Evolutionary conservation across 805 yeast species (phyloP).

Genomic region (Yamadazyma takamatsuzukensis): DNA sequence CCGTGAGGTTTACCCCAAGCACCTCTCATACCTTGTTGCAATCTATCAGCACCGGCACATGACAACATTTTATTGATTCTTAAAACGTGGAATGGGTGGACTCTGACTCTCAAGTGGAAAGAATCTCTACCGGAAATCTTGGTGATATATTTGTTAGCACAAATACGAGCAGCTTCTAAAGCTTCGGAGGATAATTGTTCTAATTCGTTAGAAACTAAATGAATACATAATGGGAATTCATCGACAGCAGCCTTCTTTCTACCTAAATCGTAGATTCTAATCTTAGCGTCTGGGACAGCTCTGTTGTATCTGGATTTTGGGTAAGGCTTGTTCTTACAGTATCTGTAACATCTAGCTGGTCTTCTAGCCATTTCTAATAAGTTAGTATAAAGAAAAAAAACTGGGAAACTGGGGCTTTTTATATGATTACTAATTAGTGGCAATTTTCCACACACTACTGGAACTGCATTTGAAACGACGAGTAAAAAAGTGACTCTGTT

Average conservation of each 20-base stretch:
- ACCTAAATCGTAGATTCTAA: slow-evolving; percentile 98
- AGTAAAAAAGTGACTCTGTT: too few species aligned
- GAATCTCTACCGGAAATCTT: slow-evolving; percentile 97
- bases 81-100: slow-evolving; percentile 99
- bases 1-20: slow-evolving; percentile 99
- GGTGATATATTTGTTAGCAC: slow-evolving; percentile 99
- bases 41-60: slow-evolving; percentile 99
- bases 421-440: neutral
- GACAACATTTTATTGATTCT: slow-evolving; percentile 99
- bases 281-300: slow-evolving; percentile 99
- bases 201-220: slow-evolving; percentile 97
- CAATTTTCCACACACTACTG: too few species aligned
- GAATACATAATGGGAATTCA: slow-evolving; percentile 99
- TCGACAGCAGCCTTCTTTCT: slow-evolving; percentile 99
- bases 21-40: slow-evolving; percentile 99
- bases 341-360: slow-evolving; percentile 99
- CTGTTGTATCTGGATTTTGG: slow-evolving; percentile 99
- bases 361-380: slow-evolving; percentile 93
- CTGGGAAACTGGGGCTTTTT: neutral
- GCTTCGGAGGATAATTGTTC: slow-evolving; percentile 99
- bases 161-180: slow-evolving; percentile 99
- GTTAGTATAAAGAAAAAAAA: slow-evolving; percentile 6
- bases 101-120: slow-evolving; percentile 99
- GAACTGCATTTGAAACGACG: too few species aligned
- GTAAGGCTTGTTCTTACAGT: slow-evolving; percentile 99